Base-by-base conservation (phyloP, 495 filamentous ascomycete genomes). In the Stereocaulon alpinum region DNA sequence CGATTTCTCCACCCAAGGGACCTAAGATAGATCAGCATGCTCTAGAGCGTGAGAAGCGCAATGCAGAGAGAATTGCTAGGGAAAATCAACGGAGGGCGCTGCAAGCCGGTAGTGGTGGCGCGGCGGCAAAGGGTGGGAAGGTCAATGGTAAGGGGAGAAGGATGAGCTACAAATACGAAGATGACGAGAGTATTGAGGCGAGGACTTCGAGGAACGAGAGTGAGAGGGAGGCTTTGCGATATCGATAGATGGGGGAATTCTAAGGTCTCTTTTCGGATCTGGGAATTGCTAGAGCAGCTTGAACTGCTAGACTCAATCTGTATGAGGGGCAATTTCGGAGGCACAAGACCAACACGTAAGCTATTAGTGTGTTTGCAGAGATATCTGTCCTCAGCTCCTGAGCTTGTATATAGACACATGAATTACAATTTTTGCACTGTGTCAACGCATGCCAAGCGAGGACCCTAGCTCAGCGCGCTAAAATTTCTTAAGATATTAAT, bases 41-140 rank as follows among this genome's bases (percentile, higher is more conserved):
- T 0, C 73, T 85, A 1, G 89, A 92, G 66, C 84, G 89, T 17
- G 86, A 89, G 68, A 83, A 83, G 14, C 77, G 87, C 15, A 84
- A 90, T 60, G 77, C 86, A 12, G 89, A 92, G 68, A 78, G 90
- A 12, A 69, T 91, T 47, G 75, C 87, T 6, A 87, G 88, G 61
- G 89, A 94, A 69, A 79, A 88, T 51, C 83, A 91, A 69, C 82
- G 86, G 18, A 84, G 89, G 49, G 82, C 82, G 40, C 45, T 37
- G 48, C 45, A 50, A 40, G 22, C 43, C 3, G 75, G n/a, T 65
- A 77, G 54, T 63, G 70, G 37, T 66, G 68, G 56, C 47, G 64
- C 34, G 2, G 56, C 64, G 18, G 69, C 70, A 61, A 77, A 80
- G 59, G 67, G 76, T 40, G 72, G 74, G 70, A 65, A 76, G 73